Base-by-base conservation (phyloP, 2,329 filamentous ascomycete genomes). In the Penicillium sp. region DNA sequence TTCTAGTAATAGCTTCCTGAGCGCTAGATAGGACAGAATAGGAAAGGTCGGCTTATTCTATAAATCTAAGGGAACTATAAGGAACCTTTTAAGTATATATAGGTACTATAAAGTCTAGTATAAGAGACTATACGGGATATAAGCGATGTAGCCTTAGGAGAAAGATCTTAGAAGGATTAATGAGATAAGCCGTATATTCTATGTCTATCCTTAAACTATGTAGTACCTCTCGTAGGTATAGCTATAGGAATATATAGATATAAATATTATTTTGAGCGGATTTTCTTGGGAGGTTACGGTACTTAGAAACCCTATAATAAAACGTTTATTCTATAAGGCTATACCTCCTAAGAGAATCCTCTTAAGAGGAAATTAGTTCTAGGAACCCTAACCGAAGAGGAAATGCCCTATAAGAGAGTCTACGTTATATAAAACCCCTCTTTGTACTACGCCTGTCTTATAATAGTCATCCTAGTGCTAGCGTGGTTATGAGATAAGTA, bases 1-100 rank as follows among this genome's bases (percentile, higher is more conserved):
- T 56, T 44, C 28, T 56, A 44, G 13, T 17, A 56, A 56, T 56
- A 40, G 40, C 40, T 56, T 56, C 53, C 42, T 28, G 40, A 56
- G 40, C 42, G 24, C 42, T 56, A 13, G 40, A 53, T 38, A 30
- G 17, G 26, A 17, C n/a, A 47, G 28, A 56, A 47, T 15, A 56
- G 53, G 40, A 56, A 37, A 38, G 12, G 44, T 12, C 47, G 47
- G 47, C 28, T 50, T 12, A 17, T 53, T 37, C 19, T 37, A 2
- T 26, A n/a, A 53, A 22, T 30, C 30, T 2, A 26, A 53, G 49
- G 28, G 22, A 53, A 53, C 28, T n/a, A 53, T 53, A 15, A 53
- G 15, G n/a, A 53, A 9, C 30, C 28, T 37, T 38, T 53, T 26
- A 53, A 38, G 49, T 4, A 38, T 5, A 53, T 38, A 53, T 53